Conservation (phyloP, 345 rosid genomes). For the Pistacia vera region DNA sequence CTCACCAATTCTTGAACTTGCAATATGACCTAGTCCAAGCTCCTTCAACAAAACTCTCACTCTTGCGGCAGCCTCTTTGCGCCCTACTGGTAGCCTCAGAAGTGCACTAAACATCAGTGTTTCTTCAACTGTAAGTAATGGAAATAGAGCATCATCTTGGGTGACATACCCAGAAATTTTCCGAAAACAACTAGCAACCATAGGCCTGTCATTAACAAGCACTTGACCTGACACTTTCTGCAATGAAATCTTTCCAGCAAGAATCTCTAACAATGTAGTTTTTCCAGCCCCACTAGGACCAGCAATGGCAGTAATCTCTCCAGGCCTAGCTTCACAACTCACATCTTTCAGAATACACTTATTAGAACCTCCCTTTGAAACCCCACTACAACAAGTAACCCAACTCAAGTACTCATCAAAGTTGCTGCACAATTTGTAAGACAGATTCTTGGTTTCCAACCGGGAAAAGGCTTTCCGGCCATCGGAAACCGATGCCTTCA, state of each 20-base stretch:
- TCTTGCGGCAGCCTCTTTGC: constrained; percentile 43
- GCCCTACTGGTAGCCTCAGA: constrained; percentile 62
- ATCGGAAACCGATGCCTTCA: constrained; percentile 43
- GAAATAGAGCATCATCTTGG: constrained; percentile 87
- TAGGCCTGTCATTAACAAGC: constrained; percentile 59
- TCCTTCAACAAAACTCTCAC: constrained; percentile 66
- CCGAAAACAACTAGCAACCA: constrained; percentile 56
- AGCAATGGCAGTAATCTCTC: constrained; percentile 70
- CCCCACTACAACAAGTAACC: constrained; percentile 27
- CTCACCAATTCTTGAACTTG: constrained; percentile 59
- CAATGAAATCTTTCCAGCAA: constrained; percentile 63
- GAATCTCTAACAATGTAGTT: constrained; percentile 83
- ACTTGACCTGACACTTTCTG: constrained; percentile 56
- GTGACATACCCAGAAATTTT: constrained; percentile 79
- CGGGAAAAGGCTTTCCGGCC: constrained; percentile 43
- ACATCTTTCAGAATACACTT: constrained; percentile 61
- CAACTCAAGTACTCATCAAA: constrained; percentile 34
- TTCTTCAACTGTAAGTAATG: constrained; percentile 83
- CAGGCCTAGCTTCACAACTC: constrained; percentile 65
- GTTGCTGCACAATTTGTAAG: constrained; percentile 51
- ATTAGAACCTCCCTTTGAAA: constrained; percentile 27
- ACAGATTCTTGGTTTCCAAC: constrained; percentile 60
- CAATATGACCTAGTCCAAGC: constrained; percentile 71
- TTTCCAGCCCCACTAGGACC: constrained; percentile 98
- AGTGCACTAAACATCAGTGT: constrained; percentile 81